A percentile compares a stretch with the other conserved stretches of the same genome.
These are phyloP conservation scores for Myotisia sp. DNA, from an alignment of 2,329 filamentous ascomycete genomes.

Conservation along the genomic window DNA sequence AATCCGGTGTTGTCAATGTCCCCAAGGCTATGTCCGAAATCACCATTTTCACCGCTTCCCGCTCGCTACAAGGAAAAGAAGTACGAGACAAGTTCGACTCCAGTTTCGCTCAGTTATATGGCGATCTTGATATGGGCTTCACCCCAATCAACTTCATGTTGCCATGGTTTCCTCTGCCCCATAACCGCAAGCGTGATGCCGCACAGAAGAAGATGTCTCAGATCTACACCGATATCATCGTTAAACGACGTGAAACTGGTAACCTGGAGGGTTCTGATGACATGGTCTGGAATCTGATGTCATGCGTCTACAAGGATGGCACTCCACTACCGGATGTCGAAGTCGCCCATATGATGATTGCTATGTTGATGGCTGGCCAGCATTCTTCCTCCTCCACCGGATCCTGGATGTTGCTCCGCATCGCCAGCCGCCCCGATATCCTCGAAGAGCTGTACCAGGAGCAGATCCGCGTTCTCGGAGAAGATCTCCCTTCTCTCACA, in stretches of 20 bases:
- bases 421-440: constrained; percentile 65
- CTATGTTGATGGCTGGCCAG: constrained; percentile 79
- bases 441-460: constrained; percentile 72
- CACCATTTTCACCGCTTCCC: constrained; percentile 79
- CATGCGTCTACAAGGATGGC: constrained; percentile 71
- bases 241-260: constrained; percentile 48
- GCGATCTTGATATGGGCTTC: constrained; percentile 83
- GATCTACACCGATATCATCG: constrained; percentile 70
- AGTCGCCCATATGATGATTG: constrained; percentile 88
- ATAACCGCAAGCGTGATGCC: constrained; percentile 66
- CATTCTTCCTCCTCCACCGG: constrained; percentile 76
- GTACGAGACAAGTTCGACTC: constrained; percentile 69
- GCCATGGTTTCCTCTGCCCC: constrained; percentile 76
- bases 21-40: constrained; percentile 67
- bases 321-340: constrained; percentile 65
- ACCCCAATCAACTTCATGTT: constrained; percentile 80
- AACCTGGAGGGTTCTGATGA: constrained; percentile 46
- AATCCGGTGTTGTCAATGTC: constrained; percentile 56
- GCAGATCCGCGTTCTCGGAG: constrained; percentile 58
- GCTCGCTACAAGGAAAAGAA: constrained; percentile 70
- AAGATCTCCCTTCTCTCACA: constrained; percentile 57
- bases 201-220: constrained; percentile 69
- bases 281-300: constrained; percentile 87
- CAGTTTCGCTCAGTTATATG: constrained; percentile 66
- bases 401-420: constrained; percentile 70